Conservation (phyloP, 352 stramenopile species). For the Pythium diclinum region DNA sequence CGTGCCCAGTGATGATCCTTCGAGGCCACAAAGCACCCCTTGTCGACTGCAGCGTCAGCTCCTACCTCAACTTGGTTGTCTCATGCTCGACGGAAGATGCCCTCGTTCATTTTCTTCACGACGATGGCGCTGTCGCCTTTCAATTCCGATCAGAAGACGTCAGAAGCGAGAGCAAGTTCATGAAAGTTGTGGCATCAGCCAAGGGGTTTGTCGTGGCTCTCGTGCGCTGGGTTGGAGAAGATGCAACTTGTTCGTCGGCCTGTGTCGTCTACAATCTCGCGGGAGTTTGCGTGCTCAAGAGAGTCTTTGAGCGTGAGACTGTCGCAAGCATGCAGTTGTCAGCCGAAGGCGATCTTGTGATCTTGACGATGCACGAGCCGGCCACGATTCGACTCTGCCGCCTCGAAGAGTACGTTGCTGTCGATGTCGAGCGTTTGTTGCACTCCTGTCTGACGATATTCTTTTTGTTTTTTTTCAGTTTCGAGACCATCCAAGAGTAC, state of each 20-base stretch:
- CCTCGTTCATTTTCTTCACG: conserved; percentile 72
- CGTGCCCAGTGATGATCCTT: conserved; percentile 57
- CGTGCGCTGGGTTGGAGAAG: conserved; percentile 6
- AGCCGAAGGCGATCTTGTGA: conserved; percentile 66
- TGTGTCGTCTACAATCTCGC: conserved; percentile 70
- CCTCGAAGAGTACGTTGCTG: conserved; percentile 70
- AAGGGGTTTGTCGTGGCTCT: conserved; percentile 63
- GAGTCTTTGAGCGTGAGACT: conserved; percentile 45
- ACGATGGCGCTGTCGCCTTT: conserved; percentile 71
- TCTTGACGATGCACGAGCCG: conserved; percentile 45
- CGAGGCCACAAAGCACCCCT: conserved; percentile 53
- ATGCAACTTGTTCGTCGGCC: conserved; percentile 31
- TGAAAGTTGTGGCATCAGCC: conserved; percentile 26
- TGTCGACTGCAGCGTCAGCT: conserved; percentile 63
- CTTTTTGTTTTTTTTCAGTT: conserved; percentile 8
- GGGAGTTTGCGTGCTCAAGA: conserved; percentile 47
- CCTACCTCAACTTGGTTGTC: conserved; percentile 56
- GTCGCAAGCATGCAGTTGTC: conserved; percentile 54
- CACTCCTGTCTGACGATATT: neutral
- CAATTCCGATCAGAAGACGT: conserved; percentile 19
- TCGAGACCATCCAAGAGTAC: conserved; percentile 66
- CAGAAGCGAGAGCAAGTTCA: conserved; percentile 7
- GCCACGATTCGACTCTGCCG: conserved; percentile 62
- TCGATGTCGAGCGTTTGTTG: neutral
- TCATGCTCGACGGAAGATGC: conserved; percentile 54